phyloP scores from a whole-genome alignment of 805 yeast genomes.

The Candida vaughaniae region DNA sequence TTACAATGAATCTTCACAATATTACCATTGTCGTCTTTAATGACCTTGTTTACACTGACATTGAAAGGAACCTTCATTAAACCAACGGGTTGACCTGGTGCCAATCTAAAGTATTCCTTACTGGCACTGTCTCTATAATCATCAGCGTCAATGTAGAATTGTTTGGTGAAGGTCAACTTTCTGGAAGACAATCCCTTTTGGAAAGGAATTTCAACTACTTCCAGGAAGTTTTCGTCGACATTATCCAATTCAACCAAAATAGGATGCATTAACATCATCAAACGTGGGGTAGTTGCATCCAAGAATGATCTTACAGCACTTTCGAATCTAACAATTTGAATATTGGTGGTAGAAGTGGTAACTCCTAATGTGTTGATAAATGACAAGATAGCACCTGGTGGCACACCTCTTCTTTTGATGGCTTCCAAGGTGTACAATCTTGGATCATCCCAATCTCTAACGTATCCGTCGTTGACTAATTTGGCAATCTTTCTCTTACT shows the following conservation, averaged over 20 bases:
- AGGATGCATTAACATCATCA: constrained; percentile 91
- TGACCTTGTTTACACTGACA: constrained; percentile 57
- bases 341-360: constrained; percentile 88
- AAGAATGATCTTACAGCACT: constrained; percentile 82
- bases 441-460: constrained; percentile 98
- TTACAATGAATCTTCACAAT: constrained; percentile 72
- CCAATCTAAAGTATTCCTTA: constrained; percentile 84
- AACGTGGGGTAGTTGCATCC: constrained; percentile 89
- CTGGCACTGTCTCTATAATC: constrained; percentile 71
- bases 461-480: constrained; percentile 75
- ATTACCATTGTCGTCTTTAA: constrained; percentile 53
- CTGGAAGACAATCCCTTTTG: constrained; percentile 80
- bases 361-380: constrained; percentile 96
- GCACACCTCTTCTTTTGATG: constrained; percentile 94
- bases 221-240: constrained; percentile 66
- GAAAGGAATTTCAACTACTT: constrained; percentile 75
- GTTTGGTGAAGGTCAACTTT: constrained; percentile 71
- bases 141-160: constrained; percentile 78
- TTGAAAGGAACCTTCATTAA: constrained; percentile 86
- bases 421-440: constrained; percentile 93
- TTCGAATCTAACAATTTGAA: constrained; percentile 88
- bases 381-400: constrained; percentile 94
- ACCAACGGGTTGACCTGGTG: constrained; percentile 95
- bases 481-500: constrained; percentile 95
- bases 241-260: constrained; percentile 80